phyloP scores from a whole-genome alignment of 306 rosid genomes.

The Prunus campanulata region DNA sequence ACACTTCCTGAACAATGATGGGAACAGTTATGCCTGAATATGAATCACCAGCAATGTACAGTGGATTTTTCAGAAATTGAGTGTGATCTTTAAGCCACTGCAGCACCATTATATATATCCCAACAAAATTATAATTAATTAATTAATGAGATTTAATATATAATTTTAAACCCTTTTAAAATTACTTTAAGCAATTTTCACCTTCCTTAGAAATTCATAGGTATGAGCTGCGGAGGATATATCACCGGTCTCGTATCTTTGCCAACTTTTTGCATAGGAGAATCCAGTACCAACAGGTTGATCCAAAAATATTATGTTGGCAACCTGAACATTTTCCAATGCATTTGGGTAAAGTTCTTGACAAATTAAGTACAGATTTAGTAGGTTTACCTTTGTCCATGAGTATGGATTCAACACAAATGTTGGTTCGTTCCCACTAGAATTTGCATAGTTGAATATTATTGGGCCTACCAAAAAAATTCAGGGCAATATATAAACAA shows the following conservation, averaged over 20 bases:
- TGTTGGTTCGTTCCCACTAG: conserved; percentile 30
- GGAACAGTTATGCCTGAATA: conserved; percentile 38
- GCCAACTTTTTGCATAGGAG: conserved; percentile 28
- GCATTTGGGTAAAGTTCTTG: not conserved
- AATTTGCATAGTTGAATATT: conserved; percentile 11
- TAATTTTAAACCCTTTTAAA: no score
- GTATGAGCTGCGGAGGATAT: conserved; percentile 21
- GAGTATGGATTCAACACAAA: conserved; percentile 37
- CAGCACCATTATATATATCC: not conserved
- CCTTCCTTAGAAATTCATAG: conserved; percentile 42
- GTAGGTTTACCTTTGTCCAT: conserved; percentile 33
- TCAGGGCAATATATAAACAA: no score
- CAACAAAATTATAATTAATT: no score
- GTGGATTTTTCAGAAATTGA: conserved; percentile 39
- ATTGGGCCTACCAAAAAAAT: conserved; percentile 40
- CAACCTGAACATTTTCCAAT: not conserved
- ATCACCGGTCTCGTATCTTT: conserved; percentile 26
- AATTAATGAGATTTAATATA: no score
- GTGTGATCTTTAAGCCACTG: conserved; percentile 60
- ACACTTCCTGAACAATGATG: conserved; percentile 30
- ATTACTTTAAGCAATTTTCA: not conserved
- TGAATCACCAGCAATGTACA: conserved; percentile 55
- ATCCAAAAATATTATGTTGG: conserved; percentile 45
- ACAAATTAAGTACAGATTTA: no score
- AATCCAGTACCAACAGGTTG: conserved; percentile 49